Base-by-base conservation (phyloP, 352 stramenopile species). In the Pythium brachiatum region DNA sequence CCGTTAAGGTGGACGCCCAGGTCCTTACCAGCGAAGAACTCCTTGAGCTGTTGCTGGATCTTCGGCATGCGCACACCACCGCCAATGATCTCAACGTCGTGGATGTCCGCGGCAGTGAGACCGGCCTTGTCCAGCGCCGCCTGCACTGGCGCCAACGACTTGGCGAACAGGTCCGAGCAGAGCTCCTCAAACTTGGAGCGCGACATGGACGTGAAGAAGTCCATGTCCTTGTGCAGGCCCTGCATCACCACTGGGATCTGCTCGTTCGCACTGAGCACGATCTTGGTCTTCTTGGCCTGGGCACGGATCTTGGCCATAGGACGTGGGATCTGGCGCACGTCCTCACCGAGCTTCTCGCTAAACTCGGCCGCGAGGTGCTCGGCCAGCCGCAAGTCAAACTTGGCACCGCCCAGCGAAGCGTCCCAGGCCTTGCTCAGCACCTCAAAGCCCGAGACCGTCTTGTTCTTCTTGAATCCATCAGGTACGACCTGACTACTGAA, bases 1-100 rank as follows among this genome's bases (percentile, higher is more conserved):
- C 95, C 97, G 77, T 99, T 99, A 48, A 99, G 83, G 78, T 99
- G 97, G 59, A 97, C 90, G 26, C 96, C 92, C 23, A 99, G 80
- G 66, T 98, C 92, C 62, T 90, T 88, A 34, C 81, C 78, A 9
- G 72, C 57, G 34, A 95, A 88, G 51, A 86, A 90, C 20, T 82
- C 72, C 23, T 75, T 73, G 29, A 97, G 79, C 27, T 94, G 80
- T 48, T 97, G 85, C 74, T 98, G 95, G 54, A 99, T 89, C 64
- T 92, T 94, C 18, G 97, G 97, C 60, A 99, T 94, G 41, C 97
- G 90, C 65, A 99, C 97, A 26, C 90, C 95, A 29, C 97, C 97
- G 57, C 97, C 97, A 72, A 99, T 94, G 65, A 99, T 75, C 82
- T 99, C 97, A 32, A 99, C 83, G 21, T 81, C 91, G 60, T 98